Evolutionary conservation across 495 filamentous ascomycete species (phyloP).

Genomic region (Hyaloscypha hepaticicola): DNA sequence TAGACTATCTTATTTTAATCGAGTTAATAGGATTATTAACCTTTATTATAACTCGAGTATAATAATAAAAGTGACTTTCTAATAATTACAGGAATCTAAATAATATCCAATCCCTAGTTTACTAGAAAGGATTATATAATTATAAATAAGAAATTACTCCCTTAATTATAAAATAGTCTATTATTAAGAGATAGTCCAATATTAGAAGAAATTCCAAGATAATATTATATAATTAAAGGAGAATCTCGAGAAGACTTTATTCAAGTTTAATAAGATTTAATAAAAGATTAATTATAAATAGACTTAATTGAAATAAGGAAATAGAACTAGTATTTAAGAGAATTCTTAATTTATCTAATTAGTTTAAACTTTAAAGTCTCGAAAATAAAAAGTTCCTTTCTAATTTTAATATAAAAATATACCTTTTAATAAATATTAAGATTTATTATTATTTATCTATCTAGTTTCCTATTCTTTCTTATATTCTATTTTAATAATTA

Average conservation of each 20-base stretch:
- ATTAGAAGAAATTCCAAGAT: constrained; percentile 14
- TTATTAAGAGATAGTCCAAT: constrained; percentile 13
- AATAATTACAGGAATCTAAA: constrained; percentile 17
- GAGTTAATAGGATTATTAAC: constrained; percentile 15
- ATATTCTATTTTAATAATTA: too few species aligned
- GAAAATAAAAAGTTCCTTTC: too few species aligned
- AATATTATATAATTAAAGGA: constrained; percentile 1
- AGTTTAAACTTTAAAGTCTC: too few species aligned
- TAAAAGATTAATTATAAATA: too few species aligned
- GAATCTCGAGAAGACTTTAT: constrained; percentile 2
- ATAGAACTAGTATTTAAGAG: too few species aligned
- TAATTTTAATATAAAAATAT: too few species aligned
- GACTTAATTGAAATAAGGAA: too few species aligned
- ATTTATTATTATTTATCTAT: too few species aligned
- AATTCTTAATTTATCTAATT: too few species aligned
- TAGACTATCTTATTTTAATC: not conserved
- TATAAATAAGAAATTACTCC: constrained; percentile 11
- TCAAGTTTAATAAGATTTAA: not conserved
- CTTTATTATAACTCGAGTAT: constrained; percentile 16
- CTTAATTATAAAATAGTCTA: constrained; percentile 19
- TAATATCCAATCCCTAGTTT: constrained; percentile 16
- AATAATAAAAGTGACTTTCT: constrained; percentile 13
- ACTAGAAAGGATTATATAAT: constrained; percentile 13
- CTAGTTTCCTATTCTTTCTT: too few species aligned
- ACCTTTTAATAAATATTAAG: too few species aligned